Evolutionary conservation across 2,329 filamentous ascomycete genomes (phyloP), one percentile per base, ranked within the genome.

Genomic region (Ilyonectria mors-panacis): DNA sequence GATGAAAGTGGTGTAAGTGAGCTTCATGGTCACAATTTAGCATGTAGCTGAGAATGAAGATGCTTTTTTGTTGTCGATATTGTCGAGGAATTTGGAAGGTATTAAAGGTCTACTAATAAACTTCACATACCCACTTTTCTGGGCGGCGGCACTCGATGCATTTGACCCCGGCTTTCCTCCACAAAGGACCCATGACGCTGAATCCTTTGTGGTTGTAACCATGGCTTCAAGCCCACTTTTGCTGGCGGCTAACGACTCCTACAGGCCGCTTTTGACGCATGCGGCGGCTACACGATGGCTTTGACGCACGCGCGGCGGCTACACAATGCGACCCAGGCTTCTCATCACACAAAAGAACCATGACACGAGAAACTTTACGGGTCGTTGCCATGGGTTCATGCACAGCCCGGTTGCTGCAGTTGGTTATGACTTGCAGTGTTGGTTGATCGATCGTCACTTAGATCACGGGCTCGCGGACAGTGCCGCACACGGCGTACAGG

Each of bases 1-100:
- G 48, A 65, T 5, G 6, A 62, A 33, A 47, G 74, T 45, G 30
- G 63, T 55, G 13, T 45, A 47, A 6, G 42, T 55, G 4, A 63
- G 63, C 37, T 73, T 75, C 74, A 76, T 76, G 21, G 21, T 50
- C 69, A 63, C 23, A 3, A 6, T n/a, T 30, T 23, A 13, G 12
- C 8, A 13, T 4, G 17, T 13, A 23, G 15, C n/a, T 23, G 8
- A 28, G 23, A 15, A 17, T 50, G 47, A 6, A 15, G 15, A 17
- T 50, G 23, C 6, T 13, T 37, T 35, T 26, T n/a, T 3, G 47
- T 21, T 21, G 50, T 28, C 6, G 28, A 17, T 33, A n/a, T 51
- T 30, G 28, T 30, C 35, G 50, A 23, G 9, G 28, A 53, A 35
- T 53, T n/a, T 53, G 19, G 5, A 15, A 53, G 7, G 19, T 26